Base-by-base conservation (phyloP, 2,329 filamentous ascomycete species). In the Samsoniella hepiali region DNA sequence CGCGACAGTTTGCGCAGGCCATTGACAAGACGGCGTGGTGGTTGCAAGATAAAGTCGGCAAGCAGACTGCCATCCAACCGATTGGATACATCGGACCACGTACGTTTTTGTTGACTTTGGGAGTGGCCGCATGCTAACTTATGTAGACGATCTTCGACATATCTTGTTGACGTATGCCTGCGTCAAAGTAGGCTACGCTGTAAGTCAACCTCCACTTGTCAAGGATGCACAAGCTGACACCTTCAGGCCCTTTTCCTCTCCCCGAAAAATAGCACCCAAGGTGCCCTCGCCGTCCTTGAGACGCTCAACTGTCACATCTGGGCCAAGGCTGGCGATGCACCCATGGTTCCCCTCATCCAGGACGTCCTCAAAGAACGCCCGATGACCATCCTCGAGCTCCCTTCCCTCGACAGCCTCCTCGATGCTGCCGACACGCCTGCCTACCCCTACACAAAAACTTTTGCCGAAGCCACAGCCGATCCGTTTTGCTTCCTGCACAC, bases 401-500 rank as follows among this genome's bases (percentile, higher is more conserved):
- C 77, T 1, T 38, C 42, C 1, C 64, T 75, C 8, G 68, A 73
- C 3, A 67, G 71, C 1, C 71, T 77, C 40, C 66, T 74, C 5
- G 64, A 69, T 5, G 53, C 66, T 5, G 58, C 67, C 2, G 32
- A 54, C 1, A 55, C 63, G 0, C 15, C 67, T 42, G 58, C 66
- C 4, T 77, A 72, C 32, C 65, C 64, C 0, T 78, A 75, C 59
- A 68, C 66, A 3, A 75, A 73, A 47, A 71, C 68, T 2, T 78
- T 72, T n/a, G 70, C 73, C 2, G 66, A 72, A 3, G 75, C 73
- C 6, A 66, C 65, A 0, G 65, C 72, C 36, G 76, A 78, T 1
- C 73, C 74, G 0, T 75, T 78, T 5, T 71, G 75, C 32, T 70
- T 76, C 32, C 60, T 79, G 1, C 78, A 80, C 56, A 79, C 78